These are phyloP conservation scores for Plasmopara halstedii DNA, from an alignment of 352 stramenopile genomes.

Conservation along the genomic window DNA sequence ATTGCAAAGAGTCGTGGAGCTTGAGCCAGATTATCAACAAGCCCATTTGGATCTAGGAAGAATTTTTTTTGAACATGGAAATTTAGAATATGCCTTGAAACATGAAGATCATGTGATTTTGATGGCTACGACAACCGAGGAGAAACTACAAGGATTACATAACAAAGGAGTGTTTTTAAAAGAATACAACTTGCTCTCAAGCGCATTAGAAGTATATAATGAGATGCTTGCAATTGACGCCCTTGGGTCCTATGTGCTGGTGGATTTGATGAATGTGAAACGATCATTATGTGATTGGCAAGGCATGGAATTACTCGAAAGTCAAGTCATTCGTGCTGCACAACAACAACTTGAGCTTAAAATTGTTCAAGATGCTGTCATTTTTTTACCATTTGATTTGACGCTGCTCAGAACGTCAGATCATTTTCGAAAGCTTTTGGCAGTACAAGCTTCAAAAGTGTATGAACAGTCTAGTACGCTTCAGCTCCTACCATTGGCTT, in stretches of 20 bases:
- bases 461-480: constrained; percentile 38
- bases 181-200: constrained; percentile 25
- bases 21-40: constrained; percentile 31
- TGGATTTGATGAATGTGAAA: constrained; percentile 40
- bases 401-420: constrained; percentile 54
- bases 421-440: constrained; percentile 37
- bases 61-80: constrained; percentile 40
- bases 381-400: constrained; percentile 65
- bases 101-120: constrained; percentile 41
- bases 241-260: constrained; percentile 28
- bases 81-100: constrained; percentile 29
- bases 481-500: constrained; percentile 18
- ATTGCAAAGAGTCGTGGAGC: constrained; percentile 28
- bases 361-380: background rate
- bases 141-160: constrained; percentile 33
- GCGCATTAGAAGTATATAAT: constrained; percentile 36
- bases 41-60: constrained; percentile 48
- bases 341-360: constrained; percentile 11
- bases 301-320: constrained; percentile 36
- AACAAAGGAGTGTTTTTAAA: constrained; percentile 77
- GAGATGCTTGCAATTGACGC: constrained; percentile 32
- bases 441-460: constrained; percentile 15
- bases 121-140: background rate
- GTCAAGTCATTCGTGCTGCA: constrained; percentile 27
- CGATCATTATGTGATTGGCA: constrained; percentile 60